Percentiles rank a stretch among this genome's conserved stretches.
These are phyloP conservation scores for Penicillium psychrofluorescens DNA, from an alignment of 495 filamentous ascomycete genomes.

Conservation along the genomic window DNA sequence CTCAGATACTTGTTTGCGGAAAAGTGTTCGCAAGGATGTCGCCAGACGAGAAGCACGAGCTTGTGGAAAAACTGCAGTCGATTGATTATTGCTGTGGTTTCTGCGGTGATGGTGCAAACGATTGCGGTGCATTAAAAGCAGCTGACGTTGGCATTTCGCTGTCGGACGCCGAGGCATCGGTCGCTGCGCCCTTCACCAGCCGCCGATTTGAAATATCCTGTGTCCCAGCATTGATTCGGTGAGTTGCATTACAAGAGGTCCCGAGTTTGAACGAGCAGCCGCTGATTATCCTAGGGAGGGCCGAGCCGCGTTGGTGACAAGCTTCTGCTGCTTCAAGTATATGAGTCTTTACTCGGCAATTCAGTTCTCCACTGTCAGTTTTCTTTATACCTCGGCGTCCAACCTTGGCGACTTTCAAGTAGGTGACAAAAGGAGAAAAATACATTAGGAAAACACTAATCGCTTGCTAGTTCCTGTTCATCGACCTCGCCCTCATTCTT, in stretches of 20 bases:
- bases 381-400: constrained; percentile 89
- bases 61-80: constrained; percentile 94
- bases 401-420: constrained; percentile 97
- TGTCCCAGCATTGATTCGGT: constrained; percentile 86
- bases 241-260: constrained; percentile 8
- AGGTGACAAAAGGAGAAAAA: constrained; percentile 1
- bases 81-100: constrained; percentile 95
- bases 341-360: constrained; percentile 99
- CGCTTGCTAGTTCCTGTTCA: constrained; percentile 68
- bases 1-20: constrained; percentile 76
- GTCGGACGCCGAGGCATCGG: constrained; percentile 95
- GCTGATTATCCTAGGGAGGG: constrained; percentile 57
- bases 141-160: constrained; percentile 98
- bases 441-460: not conserved
- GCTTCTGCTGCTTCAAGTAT: constrained; percentile 99
- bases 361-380: constrained; percentile 98
- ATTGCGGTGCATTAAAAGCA: constrained; percentile 95
- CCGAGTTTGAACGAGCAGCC: not conserved
- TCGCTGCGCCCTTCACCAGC: constrained; percentile 95
- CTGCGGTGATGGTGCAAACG: constrained; percentile 97
- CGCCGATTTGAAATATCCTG: constrained; percentile 94
- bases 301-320: constrained; percentile 88
- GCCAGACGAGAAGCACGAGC: constrained; percentile 96
- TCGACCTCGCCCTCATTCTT: constrained; percentile 86
- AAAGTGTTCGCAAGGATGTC: constrained; percentile 99